Evolutionary conservation across 495 filamentous ascomycete species (phyloP).

Genomic region (Evernia prunastri): DNA sequence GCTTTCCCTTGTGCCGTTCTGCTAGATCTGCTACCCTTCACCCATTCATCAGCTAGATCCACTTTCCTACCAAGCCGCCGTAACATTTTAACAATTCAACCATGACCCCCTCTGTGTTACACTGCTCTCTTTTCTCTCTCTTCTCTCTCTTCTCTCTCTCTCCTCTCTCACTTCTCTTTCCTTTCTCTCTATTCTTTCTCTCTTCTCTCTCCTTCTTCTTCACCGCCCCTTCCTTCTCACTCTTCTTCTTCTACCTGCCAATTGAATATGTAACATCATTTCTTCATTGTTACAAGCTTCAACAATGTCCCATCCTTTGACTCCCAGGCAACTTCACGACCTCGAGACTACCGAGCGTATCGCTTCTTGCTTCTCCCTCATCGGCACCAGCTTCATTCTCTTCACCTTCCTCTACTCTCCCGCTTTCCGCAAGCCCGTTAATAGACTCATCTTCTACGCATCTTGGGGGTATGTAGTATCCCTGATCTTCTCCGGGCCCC

Average conservation of each 20-base stretch:
- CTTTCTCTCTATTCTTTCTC: neutral
- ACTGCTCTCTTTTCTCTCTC: neutral
- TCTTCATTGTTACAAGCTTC: no score
- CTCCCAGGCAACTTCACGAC: conserved; percentile 28
- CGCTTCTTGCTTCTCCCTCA: conserved; percentile 64
- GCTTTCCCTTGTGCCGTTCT: no score
- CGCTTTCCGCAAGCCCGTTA: conserved; percentile 76
- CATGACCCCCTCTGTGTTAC: neutral
- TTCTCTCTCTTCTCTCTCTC: neutral
- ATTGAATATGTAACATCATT: no score
- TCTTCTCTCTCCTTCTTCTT: neutral
- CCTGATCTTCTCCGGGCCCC: neutral
- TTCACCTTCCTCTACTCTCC: conserved; percentile 57
- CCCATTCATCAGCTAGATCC: no score
- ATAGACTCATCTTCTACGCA: conserved; percentile 77
- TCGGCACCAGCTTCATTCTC: conserved; percentile 67
- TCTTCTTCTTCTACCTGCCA: neutral
- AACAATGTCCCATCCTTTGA: conserved; percentile 14
- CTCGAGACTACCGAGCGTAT: conserved; percentile 58
- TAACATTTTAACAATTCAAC: neutral
- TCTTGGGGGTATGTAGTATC: conserved; percentile 49
- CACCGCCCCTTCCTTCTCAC: neutral
- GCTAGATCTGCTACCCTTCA: no score
- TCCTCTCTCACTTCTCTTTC: neutral
- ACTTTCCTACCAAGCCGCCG: no score